These are phyloP conservation scores for Tetrahymena elliotti DNA, from an alignment of 73 alveolate species.

Conservation along the genomic window DNA sequence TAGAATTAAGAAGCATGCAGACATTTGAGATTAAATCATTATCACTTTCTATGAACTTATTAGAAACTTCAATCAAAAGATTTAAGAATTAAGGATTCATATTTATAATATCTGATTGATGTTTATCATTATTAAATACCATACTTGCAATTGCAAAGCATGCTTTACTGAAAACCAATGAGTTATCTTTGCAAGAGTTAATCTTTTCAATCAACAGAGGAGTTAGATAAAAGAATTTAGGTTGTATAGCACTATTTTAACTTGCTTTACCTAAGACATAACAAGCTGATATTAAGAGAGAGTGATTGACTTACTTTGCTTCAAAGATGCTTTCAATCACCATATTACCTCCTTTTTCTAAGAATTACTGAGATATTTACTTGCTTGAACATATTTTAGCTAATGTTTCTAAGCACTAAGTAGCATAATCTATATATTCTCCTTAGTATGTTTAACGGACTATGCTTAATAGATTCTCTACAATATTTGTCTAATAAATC, in stretches of 20 bases:
- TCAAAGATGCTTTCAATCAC: neutral
- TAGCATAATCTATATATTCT: neutral
- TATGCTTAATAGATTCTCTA: neutral
- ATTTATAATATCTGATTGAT: neutral
- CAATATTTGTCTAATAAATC: neutral
- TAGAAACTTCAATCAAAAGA: neutral
- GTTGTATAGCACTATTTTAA: neutral
- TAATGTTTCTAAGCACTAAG: neutral
- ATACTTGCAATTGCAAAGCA: neutral
- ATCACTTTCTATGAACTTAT: neutral
- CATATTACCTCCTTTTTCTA: neutral
- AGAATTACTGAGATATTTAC: neutral
- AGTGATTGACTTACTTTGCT: neutral
- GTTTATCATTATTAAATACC: neutral
- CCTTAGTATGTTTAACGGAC: neutral
- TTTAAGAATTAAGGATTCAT: neutral
- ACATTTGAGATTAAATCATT: neutral
- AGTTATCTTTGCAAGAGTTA: neutral
- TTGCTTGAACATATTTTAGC: neutral
- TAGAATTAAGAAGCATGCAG: neutral
- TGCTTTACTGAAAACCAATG: neutral
- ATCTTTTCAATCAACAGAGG: neutral
- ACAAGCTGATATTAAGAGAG: neutral
- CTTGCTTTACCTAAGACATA: neutral
- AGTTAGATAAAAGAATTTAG: neutral